These are phyloP conservation scores for Pyrenochaeta sp. DNA, from an alignment of 2,329 filamentous ascomycete species.

Conservation along the genomic window DNA sequence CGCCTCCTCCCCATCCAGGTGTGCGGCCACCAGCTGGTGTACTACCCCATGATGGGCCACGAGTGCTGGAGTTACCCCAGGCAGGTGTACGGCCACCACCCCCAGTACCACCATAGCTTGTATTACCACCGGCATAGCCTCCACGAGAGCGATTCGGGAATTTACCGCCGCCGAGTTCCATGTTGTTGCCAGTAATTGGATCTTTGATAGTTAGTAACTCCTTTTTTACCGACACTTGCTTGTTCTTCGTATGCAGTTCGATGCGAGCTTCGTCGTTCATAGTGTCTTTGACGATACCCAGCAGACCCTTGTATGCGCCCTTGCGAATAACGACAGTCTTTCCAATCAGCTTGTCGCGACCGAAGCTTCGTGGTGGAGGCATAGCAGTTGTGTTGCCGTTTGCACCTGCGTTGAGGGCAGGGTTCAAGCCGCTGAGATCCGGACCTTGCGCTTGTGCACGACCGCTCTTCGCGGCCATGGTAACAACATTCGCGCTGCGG, in stretches of 20 bases:
- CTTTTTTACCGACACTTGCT: conserved; percentile 85
- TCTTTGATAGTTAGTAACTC: conserved; percentile 87
- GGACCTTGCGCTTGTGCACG: conserved; percentile 75
- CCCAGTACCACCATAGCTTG: conserved; percentile 50
- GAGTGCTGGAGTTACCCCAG: conserved; percentile 39
- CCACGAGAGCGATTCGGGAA: conserved; percentile 49
- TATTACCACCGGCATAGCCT: conserved; percentile 46
- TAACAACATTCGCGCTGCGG: conserved; percentile 83
- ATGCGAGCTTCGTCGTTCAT: conserved; percentile 87
- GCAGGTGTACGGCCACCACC: conserved; percentile 50
- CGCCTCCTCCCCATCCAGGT: conserved; percentile 56
- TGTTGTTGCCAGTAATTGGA: conserved; percentile 75
- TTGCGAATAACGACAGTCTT: conserved; percentile 90
- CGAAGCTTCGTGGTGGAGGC: conserved; percentile 76
- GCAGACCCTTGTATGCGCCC: conserved; percentile 88
- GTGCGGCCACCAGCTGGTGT: conserved; percentile 51
- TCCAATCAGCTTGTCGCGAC: conserved; percentile 84
- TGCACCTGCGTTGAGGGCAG: conserved; percentile 71
- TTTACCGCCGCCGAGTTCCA: conserved; percentile 67
- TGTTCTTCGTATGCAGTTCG: conserved; percentile 93
- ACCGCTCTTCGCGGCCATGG: conserved; percentile 92
- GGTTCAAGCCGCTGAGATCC: conserved; percentile 91
- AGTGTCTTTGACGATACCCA: conserved; percentile 95
- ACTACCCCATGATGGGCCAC: conserved; percentile 63
- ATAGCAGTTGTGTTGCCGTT: conserved; percentile 59